A percentile compares a stretch with the other conserved stretches of the same genome.
phyloP scores from a whole-genome alignment of 2,329 filamentous ascomycete genomes.

The Fusarium buxicola region DNA sequence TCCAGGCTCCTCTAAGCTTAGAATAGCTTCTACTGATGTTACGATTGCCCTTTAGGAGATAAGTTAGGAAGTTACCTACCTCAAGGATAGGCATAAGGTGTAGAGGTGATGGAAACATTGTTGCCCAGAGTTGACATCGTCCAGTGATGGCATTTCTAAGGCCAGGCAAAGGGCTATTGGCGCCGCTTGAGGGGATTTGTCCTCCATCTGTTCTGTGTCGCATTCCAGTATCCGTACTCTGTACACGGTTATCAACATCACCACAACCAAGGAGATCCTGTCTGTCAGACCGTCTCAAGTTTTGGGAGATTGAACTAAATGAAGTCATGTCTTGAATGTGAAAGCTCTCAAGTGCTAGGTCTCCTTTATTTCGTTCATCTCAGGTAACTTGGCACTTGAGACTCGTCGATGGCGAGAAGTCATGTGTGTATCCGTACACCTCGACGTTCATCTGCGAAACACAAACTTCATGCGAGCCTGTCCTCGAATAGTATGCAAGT shows the following conservation, averaged over 20 bases:
- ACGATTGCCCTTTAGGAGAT: too few relatives aligned
- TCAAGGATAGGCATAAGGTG: too few relatives aligned
- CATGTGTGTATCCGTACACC: background rate
- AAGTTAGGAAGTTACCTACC: too few relatives aligned
- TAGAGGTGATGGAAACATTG: background rate
- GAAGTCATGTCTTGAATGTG: background rate
- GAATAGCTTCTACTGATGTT: too few relatives aligned
- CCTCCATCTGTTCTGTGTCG: background rate
- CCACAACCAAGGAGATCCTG: background rate
- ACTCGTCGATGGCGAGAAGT: conserved; percentile 1
- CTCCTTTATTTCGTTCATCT: background rate
- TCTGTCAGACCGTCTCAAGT: background rate
- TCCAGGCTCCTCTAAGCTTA: too few relatives aligned
- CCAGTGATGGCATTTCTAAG: background rate
- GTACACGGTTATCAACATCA: background rate
- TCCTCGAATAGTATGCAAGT: background rate
- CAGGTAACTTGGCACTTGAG: conserved; percentile 16
- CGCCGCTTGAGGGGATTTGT: background rate
- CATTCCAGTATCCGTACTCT: conserved; percentile 7
- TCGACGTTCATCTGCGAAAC: conserved; percentile 24
- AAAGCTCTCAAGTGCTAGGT: conserved; percentile 8
- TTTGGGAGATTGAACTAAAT: background rate
- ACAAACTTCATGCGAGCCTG: conserved; percentile 7
- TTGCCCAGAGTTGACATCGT: background rate
- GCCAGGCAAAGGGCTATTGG: conserved; percentile 1